Evolutionary conservation across 75 land plant genomes (phyloP).

Genomic region (Pseudotsuga menziesii): DNA sequence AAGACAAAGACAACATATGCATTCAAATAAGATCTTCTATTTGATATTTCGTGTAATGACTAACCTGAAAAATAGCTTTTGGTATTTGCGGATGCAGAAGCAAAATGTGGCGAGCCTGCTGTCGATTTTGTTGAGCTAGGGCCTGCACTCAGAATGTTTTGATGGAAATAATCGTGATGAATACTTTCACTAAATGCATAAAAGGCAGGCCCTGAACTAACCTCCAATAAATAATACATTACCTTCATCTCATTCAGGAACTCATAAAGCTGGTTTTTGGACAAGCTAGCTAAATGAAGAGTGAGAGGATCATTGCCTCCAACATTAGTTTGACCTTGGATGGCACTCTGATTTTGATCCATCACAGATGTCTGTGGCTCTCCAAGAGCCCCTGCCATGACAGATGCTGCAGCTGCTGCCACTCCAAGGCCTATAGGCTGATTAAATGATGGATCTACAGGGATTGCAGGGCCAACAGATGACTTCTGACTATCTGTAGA

Average conservation of each 20-base stretch:
- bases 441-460: constrained; percentile 32
- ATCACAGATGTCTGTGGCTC: constrained; percentile 32
- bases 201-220: not conserved
- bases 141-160: constrained; percentile 28
- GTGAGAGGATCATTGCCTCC: constrained; percentile 72
- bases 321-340: constrained; percentile 23
- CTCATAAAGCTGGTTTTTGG: constrained; percentile 69
- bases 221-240: constrained; percentile 11
- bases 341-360: constrained; percentile 17
- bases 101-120: constrained; percentile 65
- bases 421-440: constrained; percentile 53
- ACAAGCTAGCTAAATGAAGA: constrained; percentile 75
- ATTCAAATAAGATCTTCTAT: too few species aligned
- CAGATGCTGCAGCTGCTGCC: constrained; percentile 55
- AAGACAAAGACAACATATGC: too few species aligned
- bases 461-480: constrained; percentile 18
- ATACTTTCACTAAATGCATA: not conserved
- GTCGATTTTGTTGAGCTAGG: constrained; percentile 69
- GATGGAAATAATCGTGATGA: not conserved
- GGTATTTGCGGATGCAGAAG: constrained; percentile 55
- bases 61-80: constrained; percentile 94
- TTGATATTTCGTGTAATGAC: too few species aligned
- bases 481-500: constrained; percentile 45
- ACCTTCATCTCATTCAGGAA: constrained; percentile 71
- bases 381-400: constrained; percentile 66